Evolutionary conservation across 148 eudicot genomes (phyloP).

Genomic region (Pouteria glomerata): DNA sequence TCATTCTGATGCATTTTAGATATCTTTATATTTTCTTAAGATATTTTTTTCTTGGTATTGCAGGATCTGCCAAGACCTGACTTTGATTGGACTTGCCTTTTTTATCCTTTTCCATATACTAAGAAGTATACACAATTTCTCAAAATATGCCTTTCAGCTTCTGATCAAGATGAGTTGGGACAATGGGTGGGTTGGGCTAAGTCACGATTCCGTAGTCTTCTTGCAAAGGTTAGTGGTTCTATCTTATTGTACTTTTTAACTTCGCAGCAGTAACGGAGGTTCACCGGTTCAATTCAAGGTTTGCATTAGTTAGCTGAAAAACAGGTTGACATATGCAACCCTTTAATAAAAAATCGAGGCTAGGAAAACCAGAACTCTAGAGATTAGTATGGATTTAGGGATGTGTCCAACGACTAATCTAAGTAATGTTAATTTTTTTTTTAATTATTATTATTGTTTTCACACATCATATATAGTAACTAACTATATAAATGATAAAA

Average conservation of each 20-base stretch:
- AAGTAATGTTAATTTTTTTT: no score
- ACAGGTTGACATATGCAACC: no score
- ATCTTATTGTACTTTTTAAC: not conserved
- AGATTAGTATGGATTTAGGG: no score
- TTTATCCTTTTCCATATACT: constrained; percentile 41
- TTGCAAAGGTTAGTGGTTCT: constrained; percentile 34
- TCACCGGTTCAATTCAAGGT: no score
- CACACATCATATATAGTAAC: no score
- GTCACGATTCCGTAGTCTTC: constrained; percentile 47
- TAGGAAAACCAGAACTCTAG: no score
- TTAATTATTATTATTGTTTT: no score
- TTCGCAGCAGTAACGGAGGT: no score
- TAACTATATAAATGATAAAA: no score
- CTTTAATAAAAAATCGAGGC: no score
- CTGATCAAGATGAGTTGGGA: constrained; percentile 30
- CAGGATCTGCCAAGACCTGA: constrained; percentile 37
- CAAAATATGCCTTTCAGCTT: constrained; percentile 38
- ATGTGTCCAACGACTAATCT: no score
- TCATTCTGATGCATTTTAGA: not conserved
- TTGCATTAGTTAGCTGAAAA: no score
- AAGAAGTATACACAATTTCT: constrained; percentile 37
- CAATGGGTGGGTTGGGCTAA: constrained; percentile 62
- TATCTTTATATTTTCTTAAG: not conserved
- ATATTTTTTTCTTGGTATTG: constrained; percentile 7
- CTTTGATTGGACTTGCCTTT: constrained; percentile 38